phyloP scores from a whole-genome alignment of 495 filamentous ascomycete genomes.

The Friedmanniomyces endolithicus region DNA sequence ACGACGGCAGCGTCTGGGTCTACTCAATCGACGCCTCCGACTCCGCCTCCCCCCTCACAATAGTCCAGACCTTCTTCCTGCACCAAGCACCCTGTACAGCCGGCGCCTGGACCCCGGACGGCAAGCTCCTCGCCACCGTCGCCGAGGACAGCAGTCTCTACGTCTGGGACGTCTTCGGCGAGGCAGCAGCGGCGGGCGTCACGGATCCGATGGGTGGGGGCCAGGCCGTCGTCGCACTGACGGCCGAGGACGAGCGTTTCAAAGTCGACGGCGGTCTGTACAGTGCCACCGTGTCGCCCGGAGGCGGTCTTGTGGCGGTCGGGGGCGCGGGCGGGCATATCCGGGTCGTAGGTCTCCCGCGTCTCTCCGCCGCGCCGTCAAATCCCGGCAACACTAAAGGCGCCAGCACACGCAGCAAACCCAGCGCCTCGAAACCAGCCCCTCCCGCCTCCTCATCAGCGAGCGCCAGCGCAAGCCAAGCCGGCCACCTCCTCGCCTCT shows the following conservation, averaged over 20 bases:
- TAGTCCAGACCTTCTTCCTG: constrained; percentile 80
- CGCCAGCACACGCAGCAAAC: constrained; percentile 36
- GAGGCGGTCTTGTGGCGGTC: constrained; percentile 63
- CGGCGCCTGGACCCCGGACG: constrained; percentile 81
- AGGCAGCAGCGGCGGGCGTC: constrained; percentile 62
- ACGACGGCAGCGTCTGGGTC: constrained; percentile 92
- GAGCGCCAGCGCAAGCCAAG: constrained; percentile 44
- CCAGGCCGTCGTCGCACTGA: constrained; percentile 68
- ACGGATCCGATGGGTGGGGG: constrained; percentile 44
- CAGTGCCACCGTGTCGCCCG: constrained; percentile 68
- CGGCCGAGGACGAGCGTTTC: constrained; percentile 73
- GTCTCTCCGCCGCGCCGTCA: constrained; percentile 36
- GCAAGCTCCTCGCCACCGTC: constrained; percentile 78
- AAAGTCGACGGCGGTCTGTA: constrained; percentile 82
- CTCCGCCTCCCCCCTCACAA: constrained; percentile 50
- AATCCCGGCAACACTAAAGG: constrained; percentile 24
- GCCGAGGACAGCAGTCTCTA: constrained; percentile 79
- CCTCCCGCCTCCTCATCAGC: constrained; percentile 16
- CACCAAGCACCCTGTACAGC: constrained; percentile 82
- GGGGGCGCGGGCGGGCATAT: constrained; percentile 80
- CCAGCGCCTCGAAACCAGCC: constrained; percentile 25
- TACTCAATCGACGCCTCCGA: constrained; percentile 65
- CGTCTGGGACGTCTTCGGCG: constrained; percentile 86
- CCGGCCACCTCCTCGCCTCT: constrained; percentile 65
- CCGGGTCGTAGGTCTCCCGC: constrained; percentile 70